A percentile compares a stretch with the other conserved stretches of the same genome.
These are phyloP conservation scores for Salix koriyanagi DNA, from an alignment of 345 rosid genomes.

Conservation along the genomic window DNA sequence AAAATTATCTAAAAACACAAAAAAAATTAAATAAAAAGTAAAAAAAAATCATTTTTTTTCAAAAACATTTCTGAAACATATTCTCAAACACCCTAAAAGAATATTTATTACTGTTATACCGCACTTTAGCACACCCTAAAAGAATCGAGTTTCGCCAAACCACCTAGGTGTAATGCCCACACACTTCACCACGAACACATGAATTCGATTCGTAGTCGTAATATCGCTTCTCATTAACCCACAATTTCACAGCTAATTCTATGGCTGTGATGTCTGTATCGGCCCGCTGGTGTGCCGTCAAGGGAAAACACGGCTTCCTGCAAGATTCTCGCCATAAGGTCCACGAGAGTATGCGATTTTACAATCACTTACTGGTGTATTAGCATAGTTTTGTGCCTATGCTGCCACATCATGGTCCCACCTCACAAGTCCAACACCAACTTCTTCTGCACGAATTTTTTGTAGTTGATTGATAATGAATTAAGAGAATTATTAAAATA, in stretches of 20 bases:
- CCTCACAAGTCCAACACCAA: background rate
- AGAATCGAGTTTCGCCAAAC: slow-evolving; percentile 15
- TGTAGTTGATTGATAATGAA: too few species aligned
- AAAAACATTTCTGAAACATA: too few species aligned
- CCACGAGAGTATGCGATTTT: background rate
- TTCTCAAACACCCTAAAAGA: too few species aligned
- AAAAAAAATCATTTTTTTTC: too few species aligned
- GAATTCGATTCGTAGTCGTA: slow-evolving; percentile 49
- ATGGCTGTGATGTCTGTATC: slow-evolving; percentile 11
- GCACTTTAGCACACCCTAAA: slow-evolving; percentile 19
- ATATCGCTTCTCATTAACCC: slow-evolving; percentile 45
- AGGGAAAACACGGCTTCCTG: slow-evolving; percentile 2
- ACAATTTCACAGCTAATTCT: slow-evolving; percentile 41
- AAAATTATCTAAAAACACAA: too few species aligned
- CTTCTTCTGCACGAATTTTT: too few species aligned
- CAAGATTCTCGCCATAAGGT: slow-evolving; percentile 19
- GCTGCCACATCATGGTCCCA: slow-evolving; percentile 9
- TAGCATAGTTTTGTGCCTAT: slow-evolving; percentile 7
- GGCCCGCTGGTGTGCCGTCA: background rate
- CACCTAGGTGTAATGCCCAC: slow-evolving; percentile 17
- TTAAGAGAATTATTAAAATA: too few species aligned
- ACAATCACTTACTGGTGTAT: background rate
- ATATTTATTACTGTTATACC: background rate
- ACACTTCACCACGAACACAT: slow-evolving; percentile 36
- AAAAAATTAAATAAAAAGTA: too few species aligned